Base-by-base conservation (phyloP, 176 grass and related monocot species). In the Poa pratensis region DNA sequence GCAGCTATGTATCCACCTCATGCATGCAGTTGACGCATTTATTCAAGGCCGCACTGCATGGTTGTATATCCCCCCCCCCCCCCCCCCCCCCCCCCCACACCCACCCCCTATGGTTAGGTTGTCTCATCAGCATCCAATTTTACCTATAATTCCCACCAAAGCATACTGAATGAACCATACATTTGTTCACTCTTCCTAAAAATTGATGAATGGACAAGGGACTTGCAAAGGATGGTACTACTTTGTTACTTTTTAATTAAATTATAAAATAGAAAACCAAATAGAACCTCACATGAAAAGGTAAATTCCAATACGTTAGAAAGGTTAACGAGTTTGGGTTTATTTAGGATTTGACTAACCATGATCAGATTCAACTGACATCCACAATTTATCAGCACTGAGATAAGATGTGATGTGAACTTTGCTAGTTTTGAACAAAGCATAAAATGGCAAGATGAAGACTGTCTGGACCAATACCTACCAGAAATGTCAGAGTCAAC, bases 321-420 rank as follows among this genome's bases (percentile, higher is more conserved):
- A 86, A 89, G 23, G 16, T 52, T 50, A 81, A 3, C 4, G 61
- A 55, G 50, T 34, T 57, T 6, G 15, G 1, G 5, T 50, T 52
- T 81, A 80, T 68, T 30, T 76, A 49, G 17, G 10, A 85, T 71
- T 18, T 82, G 17, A 42, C 13, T 76, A 86, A 84, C 6, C 58
- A 79, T 0, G 17, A 28, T 75, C 58, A 75, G 75, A 46, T 34
- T 46, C 50, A 73, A 69, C 16, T 16, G 6, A 30, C 72, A 69
- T 37, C 12, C 54, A 40, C 16, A 42, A 39, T 67, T 77, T 27
- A 54, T 42, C 7, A 26, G 27, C 60, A 65, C 43, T 32, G 23
- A 17, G 26, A 64, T 65, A 57, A 85, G 63, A 69, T 55, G 42
- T 13, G 32, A 40, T 55, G 42, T 13, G 32, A 52, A 69, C 35